These are phyloP conservation scores for Ogataea ramenticola DNA, from an alignment of 805 yeast genomes.

Conservation along the genomic window DNA sequence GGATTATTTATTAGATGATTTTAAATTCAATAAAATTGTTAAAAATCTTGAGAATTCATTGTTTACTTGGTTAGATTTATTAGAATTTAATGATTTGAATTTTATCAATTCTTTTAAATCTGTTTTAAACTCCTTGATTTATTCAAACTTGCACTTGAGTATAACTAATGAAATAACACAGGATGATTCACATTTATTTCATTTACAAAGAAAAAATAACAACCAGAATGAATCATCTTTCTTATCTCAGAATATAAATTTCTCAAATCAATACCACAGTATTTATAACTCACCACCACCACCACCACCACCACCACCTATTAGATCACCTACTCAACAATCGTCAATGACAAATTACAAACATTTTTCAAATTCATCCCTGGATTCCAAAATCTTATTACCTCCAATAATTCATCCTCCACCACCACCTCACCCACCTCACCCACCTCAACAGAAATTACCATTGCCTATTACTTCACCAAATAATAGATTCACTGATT, in stretches of 20 bases:
- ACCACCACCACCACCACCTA: neutral
- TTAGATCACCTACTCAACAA: too few species aligned
- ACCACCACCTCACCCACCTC: too few species aligned
- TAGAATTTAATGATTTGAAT: slow-evolving; percentile 8
- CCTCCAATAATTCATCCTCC: neutral
- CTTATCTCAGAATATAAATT: neutral
- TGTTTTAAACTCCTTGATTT: slow-evolving; percentile 12
- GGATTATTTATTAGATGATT: slow-evolving; percentile 16
- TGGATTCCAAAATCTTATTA: neutral
- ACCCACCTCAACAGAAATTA: too few species aligned
- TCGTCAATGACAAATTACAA: too few species aligned
- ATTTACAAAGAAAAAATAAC: slow-evolving; percentile 1
- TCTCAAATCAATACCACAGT: too few species aligned
- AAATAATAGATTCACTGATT: neutral
- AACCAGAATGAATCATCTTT: too few species aligned
- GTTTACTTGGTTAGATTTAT: slow-evolving; percentile 18
- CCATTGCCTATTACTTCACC: neutral
- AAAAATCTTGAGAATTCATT: slow-evolving; percentile 20
- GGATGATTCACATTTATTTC: neutral
- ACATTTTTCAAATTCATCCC: too few species aligned
- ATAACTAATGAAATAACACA: too few species aligned
- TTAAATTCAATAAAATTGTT: slow-evolving; percentile 15
- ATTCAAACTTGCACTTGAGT: slow-evolving; percentile 7
- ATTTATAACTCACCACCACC: neutral
- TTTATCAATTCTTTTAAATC: slow-evolving; percentile 8